Evolutionary conservation across 768 basidiomycete species (phyloP).

Genomic region (Psilocybe tampanensis): DNA sequence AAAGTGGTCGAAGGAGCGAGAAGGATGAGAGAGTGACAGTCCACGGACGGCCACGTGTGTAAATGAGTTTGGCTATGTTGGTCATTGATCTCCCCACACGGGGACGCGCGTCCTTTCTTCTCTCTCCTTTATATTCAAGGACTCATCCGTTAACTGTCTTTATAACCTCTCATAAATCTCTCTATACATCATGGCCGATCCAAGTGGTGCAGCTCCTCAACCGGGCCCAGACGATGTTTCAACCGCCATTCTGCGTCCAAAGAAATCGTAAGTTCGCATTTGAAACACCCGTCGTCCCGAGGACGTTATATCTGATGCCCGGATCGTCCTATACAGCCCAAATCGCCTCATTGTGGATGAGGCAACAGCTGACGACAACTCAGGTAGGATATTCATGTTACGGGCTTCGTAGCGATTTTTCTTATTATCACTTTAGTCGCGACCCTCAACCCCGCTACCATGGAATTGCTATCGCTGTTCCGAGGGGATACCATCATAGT

Average conservation of each 20-base stretch:
- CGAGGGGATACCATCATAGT: conserved; percentile 96
- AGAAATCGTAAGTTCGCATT: conserved; percentile 86
- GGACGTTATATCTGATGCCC: conserved; percentile 15
- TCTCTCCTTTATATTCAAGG: conserved; percentile 28
- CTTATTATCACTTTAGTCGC: conserved; percentile 67
- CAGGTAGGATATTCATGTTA: conserved; percentile 51
- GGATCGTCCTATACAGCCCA: conserved; percentile 57
- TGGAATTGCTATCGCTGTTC: conserved; percentile 93
- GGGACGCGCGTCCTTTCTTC: conserved; percentile 43
- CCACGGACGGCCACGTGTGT: conserved; percentile 28
- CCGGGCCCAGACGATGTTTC: conserved; percentile 90
- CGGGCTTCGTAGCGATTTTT: neutral
- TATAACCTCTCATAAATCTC: conserved; percentile 20
- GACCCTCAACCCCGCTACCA: conserved; percentile 93
- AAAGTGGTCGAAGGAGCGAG: conserved; percentile 37
- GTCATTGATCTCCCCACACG: conserved; percentile 20
- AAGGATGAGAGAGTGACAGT: conserved; percentile 22
- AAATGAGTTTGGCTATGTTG: conserved; percentile 37
- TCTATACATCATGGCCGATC: conserved; percentile 62
- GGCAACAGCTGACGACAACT: conserved; percentile 93
- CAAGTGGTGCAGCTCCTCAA: conserved; percentile 80
- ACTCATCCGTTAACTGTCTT: conserved; percentile 24
- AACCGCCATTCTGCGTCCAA: conserved; percentile 93
- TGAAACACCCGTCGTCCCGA: conserved; percentile 6
- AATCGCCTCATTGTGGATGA: conserved; percentile 99